Evolutionary conservation across 2,329 filamentous ascomycete genomes (phyloP).

Genomic region (Aspergillus arachidicola): DNA sequence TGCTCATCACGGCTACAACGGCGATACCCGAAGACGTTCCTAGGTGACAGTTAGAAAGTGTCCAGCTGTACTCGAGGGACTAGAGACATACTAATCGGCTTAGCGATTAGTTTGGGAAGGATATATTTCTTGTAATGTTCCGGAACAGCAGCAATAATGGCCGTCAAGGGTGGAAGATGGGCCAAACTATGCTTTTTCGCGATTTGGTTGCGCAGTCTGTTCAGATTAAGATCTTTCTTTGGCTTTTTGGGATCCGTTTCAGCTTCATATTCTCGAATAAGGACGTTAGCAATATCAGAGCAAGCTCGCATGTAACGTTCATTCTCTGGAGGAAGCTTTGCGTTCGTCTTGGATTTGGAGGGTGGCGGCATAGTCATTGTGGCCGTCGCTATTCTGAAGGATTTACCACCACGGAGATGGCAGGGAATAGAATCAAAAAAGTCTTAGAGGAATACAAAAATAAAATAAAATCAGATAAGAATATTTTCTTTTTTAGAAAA

Average conservation of each 20-base stretch:
- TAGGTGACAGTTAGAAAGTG: conserved; percentile 34
- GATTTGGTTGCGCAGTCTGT: conserved; percentile 80
- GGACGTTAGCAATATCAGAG: conserved; percentile 88
- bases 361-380: conserved; percentile 61
- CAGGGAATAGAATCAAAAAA: neutral
- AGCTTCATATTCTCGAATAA: conserved; percentile 92
- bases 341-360: conserved; percentile 65
- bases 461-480: neutral
- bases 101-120: conserved; percentile 90
- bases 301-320: conserved; percentile 93
- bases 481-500: neutral
- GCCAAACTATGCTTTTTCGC: conserved; percentile 90
- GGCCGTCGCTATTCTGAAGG: conserved; percentile 61
- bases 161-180: conserved; percentile 86
- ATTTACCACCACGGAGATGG: neutral
- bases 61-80: neutral
- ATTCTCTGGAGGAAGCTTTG: conserved; percentile 84
- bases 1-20: conserved; percentile 99
- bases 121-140: conserved; percentile 99
- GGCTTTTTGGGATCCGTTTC: conserved; percentile 71
- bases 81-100: conserved; percentile 75
- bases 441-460: neutral
- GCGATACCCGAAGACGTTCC: conserved; percentile 95
- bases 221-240: conserved; percentile 88
- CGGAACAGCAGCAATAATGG: conserved; percentile 97